Evolutionary conservation across 2,329 filamentous ascomycete species (phyloP).

Genomic region (Phialocephala subalpina): DNA sequence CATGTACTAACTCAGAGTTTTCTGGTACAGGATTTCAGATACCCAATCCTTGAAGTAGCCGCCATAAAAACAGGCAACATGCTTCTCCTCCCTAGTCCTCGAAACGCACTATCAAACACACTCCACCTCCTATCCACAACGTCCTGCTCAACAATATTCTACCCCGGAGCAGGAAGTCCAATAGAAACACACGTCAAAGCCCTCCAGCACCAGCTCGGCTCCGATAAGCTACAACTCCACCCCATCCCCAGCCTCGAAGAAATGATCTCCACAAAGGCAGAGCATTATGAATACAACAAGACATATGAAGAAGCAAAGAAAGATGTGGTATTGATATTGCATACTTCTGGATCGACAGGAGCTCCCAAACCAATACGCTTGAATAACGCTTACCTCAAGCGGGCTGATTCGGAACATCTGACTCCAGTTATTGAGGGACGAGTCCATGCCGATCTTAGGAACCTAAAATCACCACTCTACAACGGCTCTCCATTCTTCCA

Average conservation of each 20-base stretch:
- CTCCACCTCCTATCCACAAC: slow-evolving; percentile 26
- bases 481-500: slow-evolving; percentile 30
- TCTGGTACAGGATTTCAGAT: slow-evolving; percentile 35
- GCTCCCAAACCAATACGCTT: slow-evolving; percentile 49
- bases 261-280: slow-evolving; percentile 35
- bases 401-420: slow-evolving; percentile 16
- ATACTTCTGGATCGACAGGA: slow-evolving; percentile 54
- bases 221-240: slow-evolving; percentile 15
- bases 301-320: slow-evolving; percentile 45
- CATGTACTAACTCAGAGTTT: no score
- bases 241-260: slow-evolving; percentile 38
- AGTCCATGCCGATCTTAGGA: neutral
- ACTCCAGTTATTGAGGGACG: neutral
- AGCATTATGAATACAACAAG: slow-evolving; percentile 44
- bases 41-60: slow-evolving; percentile 28
- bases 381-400: slow-evolving; percentile 15
- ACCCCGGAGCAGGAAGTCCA: slow-evolving; percentile 12
- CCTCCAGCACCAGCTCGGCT: slow-evolving; percentile 7
- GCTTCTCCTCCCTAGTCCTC: slow-evolving; percentile 29
- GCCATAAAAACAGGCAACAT: slow-evolving; percentile 31
- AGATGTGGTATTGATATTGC: slow-evolving; percentile 51
- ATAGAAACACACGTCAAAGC: slow-evolving; percentile 17
- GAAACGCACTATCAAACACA: slow-evolving; percentile 35
- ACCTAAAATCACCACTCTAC: neutral
- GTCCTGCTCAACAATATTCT: slow-evolving; percentile 30